Percentiles rank a stretch among this genome's conserved stretches.
These are phyloP conservation scores for Cordia subcordata DNA, from an alignment of 257 asterid genomes.

Conservation along the genomic window DNA sequence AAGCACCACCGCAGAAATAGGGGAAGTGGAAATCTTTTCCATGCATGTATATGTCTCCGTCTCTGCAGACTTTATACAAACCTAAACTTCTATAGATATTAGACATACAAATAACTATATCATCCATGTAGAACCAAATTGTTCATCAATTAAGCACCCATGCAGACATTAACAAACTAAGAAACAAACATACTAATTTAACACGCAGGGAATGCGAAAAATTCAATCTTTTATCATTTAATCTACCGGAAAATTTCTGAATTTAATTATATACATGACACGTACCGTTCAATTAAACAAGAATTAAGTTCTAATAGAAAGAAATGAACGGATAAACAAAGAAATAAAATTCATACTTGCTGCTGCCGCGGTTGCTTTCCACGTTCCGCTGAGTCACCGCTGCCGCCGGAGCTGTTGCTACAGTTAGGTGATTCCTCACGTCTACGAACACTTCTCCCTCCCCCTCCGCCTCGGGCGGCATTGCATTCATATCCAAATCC, in stretches of 20 bases:
- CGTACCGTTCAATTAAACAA: conserved; percentile 6
- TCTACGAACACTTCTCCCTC: conserved; percentile 19
- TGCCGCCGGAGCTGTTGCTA: neutral
- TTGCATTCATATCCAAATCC: conserved; percentile 48
- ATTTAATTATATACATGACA: neutral
- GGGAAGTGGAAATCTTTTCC: too few species aligned
- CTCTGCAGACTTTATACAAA: neutral
- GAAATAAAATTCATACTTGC: conserved; percentile 46
- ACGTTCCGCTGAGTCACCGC: conserved; percentile 31
- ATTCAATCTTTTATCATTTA: neutral
- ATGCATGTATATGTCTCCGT: neutral
- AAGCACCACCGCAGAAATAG: too few species aligned
- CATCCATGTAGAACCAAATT: neutral
- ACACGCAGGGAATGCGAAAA: neutral
- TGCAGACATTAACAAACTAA: neutral
- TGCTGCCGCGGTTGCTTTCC: conserved; percentile 20
- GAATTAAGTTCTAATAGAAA: neutral
- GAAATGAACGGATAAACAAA: conserved; percentile 7
- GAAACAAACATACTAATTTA: too few species aligned
- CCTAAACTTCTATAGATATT: neutral
- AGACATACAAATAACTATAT: neutral
- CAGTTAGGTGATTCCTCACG: conserved; percentile 18
- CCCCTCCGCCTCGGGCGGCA: conserved; percentile 70
- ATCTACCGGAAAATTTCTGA: neutral
- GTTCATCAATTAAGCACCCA: neutral